A percentile compares a stretch with the other conserved stretches of the same genome.
Evolutionary conservation across 2,329 filamentous ascomycete species (phyloP).

Genomic region (Septoria linicola): DNA sequence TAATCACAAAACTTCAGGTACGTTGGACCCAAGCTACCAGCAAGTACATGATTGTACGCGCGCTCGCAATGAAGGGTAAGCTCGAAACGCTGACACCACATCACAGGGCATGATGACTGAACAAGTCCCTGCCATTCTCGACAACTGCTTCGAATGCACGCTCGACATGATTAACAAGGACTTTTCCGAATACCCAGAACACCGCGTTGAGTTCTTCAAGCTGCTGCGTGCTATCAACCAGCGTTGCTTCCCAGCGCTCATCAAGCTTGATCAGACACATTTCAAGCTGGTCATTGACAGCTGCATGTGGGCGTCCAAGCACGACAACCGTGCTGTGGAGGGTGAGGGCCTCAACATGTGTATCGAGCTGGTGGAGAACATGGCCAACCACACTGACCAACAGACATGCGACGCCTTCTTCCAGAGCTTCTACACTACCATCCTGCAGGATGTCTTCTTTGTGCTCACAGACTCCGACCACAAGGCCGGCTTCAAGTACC

Average conservation of each 20-base stretch:
- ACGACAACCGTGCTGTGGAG: constrained; percentile 97
- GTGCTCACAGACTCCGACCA: constrained; percentile 96
- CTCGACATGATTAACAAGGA: constrained; percentile 99
- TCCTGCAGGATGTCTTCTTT: constrained; percentile 97
- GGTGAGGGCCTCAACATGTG: constrained; percentile 97
- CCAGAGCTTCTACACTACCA: constrained; percentile 93
- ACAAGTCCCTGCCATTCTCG: constrained; percentile 95
- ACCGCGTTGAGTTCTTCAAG: constrained; percentile 99
- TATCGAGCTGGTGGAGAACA: constrained; percentile 94
- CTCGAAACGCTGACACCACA: constrained; percentile 31
- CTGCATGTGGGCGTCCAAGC: constrained; percentile 99
- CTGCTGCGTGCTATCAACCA: constrained; percentile 92
- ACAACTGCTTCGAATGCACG: constrained; percentile 97
- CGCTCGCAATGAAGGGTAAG: constrained; percentile 23
- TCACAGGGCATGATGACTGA: constrained; percentile 89
- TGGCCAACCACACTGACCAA: constrained; percentile 78
- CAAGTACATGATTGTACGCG: constrained; percentile 49
- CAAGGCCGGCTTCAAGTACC: constrained; percentile 98
- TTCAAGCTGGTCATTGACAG: constrained; percentile 99
- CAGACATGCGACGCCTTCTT: constrained; percentile 92
- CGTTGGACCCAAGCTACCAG: constrained; percentile 58
- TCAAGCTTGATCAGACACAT: constrained; percentile 91
- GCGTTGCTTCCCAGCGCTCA: constrained; percentile 90
- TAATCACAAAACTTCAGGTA: constrained; percentile 95
- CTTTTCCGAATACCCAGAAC: constrained; percentile 97